A percentile compares a stretch with the other conserved stretches of the same genome.
phyloP scores from a whole-genome alignment of 2,329 filamentous ascomycete genomes.

The Alternaria infectoria region DNA sequence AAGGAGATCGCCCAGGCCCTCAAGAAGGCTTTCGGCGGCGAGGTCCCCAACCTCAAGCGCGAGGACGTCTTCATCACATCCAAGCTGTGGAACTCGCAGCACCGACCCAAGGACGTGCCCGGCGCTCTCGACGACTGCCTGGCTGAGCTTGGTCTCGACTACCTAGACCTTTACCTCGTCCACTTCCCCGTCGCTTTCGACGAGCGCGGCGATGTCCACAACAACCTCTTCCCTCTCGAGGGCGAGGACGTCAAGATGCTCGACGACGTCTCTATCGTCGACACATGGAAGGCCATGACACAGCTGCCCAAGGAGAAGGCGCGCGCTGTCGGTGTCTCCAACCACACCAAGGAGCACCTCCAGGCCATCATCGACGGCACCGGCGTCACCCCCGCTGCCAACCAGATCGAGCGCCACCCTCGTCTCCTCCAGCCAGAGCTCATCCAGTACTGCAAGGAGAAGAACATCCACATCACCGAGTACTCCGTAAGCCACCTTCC shows the following conservation, averaged over 20 bases:
- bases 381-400: constrained; percentile 34
- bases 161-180: constrained; percentile 88
- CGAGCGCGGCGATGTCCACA: constrained; percentile 49
- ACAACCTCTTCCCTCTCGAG: constrained; percentile 33
- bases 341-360: constrained; percentile 47
- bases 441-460: constrained; percentile 37
- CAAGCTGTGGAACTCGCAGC: constrained; percentile 92
- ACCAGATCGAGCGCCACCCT: constrained; percentile 43
- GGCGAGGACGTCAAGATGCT: constrained; percentile 32
- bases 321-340: constrained; percentile 38
- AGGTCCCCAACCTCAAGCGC: constrained; percentile 54
- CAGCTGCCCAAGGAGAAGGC: constrained; percentile 44
- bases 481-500: constrained; percentile 28
- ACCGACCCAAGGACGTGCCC: constrained; percentile 69
- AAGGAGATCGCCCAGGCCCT: constrained; percentile 36
- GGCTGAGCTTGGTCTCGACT: constrained; percentile 79
- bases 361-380: constrained; percentile 60
- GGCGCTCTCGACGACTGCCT: constrained; percentile 75
- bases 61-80: constrained; percentile 62
- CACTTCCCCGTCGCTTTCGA: constrained; percentile 68
- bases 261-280: constrained; percentile 64
- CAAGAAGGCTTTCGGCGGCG: constrained; percentile 42
- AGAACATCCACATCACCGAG: constrained; percentile 40
- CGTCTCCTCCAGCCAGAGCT: constrained; percentile 36
- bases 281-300: constrained; percentile 50